These are phyloP conservation scores for Aspergillus latus DNA, from an alignment of 2,329 filamentous ascomycete genomes.

Conservation along the genomic window DNA sequence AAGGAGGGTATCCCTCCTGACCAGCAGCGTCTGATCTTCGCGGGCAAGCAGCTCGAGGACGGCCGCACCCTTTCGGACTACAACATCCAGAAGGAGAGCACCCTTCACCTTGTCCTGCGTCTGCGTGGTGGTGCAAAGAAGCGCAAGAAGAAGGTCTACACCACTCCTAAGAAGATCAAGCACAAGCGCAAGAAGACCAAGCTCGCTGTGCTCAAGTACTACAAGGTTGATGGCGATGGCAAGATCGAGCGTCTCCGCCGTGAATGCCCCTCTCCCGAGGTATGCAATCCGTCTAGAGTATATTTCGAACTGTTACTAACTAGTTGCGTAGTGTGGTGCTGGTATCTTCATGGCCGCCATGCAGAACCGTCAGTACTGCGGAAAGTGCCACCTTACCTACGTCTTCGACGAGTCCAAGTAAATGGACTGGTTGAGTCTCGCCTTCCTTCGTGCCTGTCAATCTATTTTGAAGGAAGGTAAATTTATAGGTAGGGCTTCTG, in stretches of 20 bases:
- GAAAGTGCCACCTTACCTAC: constrained; percentile 69
- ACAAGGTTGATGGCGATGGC: constrained; percentile 99
- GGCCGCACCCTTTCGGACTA: constrained; percentile 98
- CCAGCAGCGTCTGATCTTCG: constrained; percentile 99
- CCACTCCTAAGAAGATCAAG: constrained; percentile 99
- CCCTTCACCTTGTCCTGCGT: constrained; percentile 95
- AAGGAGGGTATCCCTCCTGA: constrained; percentile 99
- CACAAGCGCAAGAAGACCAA: constrained; percentile 99
- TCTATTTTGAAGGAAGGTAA: constrained; percentile 17
- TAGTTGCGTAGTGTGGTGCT: constrained; percentile 75
- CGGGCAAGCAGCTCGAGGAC: constrained; percentile 99
- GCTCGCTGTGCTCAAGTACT: constrained; percentile 99
- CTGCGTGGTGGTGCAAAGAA: constrained; percentile 99
- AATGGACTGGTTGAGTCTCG: constrained; percentile 25
- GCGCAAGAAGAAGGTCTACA: constrained; percentile 99
- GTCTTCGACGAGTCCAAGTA: constrained; percentile 68
- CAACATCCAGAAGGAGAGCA: constrained; percentile 99
- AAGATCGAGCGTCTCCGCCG: constrained; percentile 99
- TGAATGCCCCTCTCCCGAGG: constrained; percentile 91
- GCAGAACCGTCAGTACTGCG: constrained; percentile 99
- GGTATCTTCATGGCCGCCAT: constrained; percentile 99
- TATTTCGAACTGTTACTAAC: constrained; percentile 29
- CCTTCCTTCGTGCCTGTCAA: constrained; percentile 18
- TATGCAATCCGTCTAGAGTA: constrained; percentile 52
- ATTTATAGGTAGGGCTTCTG: constrained; percentile 19